Percentiles rank a stretch among this genome's conserved stretches.
Conservation (phyloP, 2,329 filamentous ascomycete species). For the Podosphaera fusca region DNA sequence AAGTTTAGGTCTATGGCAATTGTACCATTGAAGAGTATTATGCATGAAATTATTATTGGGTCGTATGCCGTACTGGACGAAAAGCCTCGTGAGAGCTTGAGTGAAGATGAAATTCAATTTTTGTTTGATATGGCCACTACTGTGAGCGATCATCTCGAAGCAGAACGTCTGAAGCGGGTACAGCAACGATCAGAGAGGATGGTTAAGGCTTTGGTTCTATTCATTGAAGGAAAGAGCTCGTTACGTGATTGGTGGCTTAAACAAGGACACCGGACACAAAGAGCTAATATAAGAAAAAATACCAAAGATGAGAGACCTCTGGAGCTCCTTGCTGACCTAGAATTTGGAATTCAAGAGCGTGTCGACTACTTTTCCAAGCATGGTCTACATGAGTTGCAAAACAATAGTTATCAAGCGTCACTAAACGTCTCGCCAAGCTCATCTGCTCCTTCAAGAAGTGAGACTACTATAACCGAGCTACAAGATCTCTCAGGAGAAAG, state of each 20-base stretch:
- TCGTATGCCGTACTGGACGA: constrained; percentile 36
- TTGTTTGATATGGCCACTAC: constrained; percentile 32
- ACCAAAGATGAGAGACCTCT: constrained; percentile 4
- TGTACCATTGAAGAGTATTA: constrained; percentile 34
- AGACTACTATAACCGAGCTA: not conserved
- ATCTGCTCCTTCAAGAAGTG: constrained; percentile 3
- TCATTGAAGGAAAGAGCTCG: constrained; percentile 27
- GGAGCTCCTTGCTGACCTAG: constrained; percentile 9
- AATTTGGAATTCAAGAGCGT: constrained; percentile 14
- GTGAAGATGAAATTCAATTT: constrained; percentile 25
- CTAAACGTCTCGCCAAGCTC: constrained; percentile 3
- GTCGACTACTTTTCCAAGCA: constrained; percentile 8
- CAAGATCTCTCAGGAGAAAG: not conserved
- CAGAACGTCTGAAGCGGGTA: constrained; percentile 26
- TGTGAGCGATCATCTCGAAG: constrained; percentile 37
- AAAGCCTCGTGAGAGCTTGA: constrained; percentile 27
- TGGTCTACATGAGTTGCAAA: constrained; percentile 8
- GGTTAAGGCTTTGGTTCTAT: constrained; percentile 28
- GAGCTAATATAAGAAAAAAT: constrained; percentile 5
- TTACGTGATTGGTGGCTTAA: constrained; percentile 14
- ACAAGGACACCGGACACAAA: constrained; percentile 9
- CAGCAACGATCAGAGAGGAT: constrained; percentile 29
- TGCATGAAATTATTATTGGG: constrained; percentile 32
- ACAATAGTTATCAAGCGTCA: constrained; percentile 6
- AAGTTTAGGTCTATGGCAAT: constrained; percentile 27